Evolutionary conservation across 2,329 filamentous ascomycete genomes (phyloP).

Genomic region (Pyrenophora graminea): DNA sequence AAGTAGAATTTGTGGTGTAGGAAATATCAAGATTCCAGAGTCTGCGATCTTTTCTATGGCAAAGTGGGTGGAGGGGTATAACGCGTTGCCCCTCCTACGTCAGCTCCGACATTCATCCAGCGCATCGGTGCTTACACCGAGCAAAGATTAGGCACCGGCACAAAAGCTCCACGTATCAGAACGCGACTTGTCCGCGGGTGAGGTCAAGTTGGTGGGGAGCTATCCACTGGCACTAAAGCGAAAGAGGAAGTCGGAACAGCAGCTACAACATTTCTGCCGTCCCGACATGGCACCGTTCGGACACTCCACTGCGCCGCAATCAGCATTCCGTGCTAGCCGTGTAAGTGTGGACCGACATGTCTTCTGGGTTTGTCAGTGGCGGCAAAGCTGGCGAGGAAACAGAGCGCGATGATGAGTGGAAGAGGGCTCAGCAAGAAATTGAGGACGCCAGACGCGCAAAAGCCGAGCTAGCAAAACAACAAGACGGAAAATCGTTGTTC

Average conservation of each 20-base stretch:
- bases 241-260: constrained; percentile 15
- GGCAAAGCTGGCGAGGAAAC: constrained; percentile 51
- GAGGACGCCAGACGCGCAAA: constrained; percentile 63
- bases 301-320: not conserved
- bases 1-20: constrained; percentile 10
- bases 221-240: constrained; percentile 8
- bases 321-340: constrained; percentile 19
- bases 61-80: constrained; percentile 5
- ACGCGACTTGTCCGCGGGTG: constrained; percentile 12
- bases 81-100: constrained; percentile 18
- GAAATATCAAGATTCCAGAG: constrained; percentile 5
- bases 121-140: constrained; percentile 1
- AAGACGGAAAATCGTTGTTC: constrained; percentile 67
- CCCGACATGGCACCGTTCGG: constrained; percentile 1
- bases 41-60: constrained; percentile 9
- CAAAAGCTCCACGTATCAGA: constrained; percentile 13
- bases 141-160: constrained; percentile 12
- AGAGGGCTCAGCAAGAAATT: constrained; percentile 66
- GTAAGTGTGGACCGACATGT: constrained; percentile 27
- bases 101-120: constrained; percentile 9
- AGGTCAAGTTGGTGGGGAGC: constrained; percentile 5
- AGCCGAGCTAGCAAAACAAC: constrained; percentile 55
- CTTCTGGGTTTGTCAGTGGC: constrained; percentile 60
- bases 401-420: constrained; percentile 63
- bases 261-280: constrained; percentile 1